Base-by-base conservation (phyloP, 352 stramenopile genomes). In the Blastocystis hominis region DNA sequence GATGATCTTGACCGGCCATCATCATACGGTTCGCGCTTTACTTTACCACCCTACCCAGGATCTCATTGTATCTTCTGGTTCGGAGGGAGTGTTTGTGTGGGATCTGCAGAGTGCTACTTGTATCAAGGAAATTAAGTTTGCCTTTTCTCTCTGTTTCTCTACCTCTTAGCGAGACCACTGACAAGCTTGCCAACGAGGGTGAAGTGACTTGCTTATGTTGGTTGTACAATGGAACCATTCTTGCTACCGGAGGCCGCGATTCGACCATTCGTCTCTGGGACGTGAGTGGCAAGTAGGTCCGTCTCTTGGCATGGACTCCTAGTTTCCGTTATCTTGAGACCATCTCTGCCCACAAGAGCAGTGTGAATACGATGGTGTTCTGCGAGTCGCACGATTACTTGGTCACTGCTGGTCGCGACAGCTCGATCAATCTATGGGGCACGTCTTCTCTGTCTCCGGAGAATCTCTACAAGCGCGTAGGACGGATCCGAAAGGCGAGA, bases 151-250 rank as follows among this genome's bases (percentile, higher is more conserved):
- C 9, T 80, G 17, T 42, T 5, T 30, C 24, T 30, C 24, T 70
- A 6, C 46, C 36, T 15, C 15, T 20, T 75, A 86, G 76, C 44
- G 76, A 86, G 20, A 20, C n/a, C 36, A 86, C 76, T 0, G 42
- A 44, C 2, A 6, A 5, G 4, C 34, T 77, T 20, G 76, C 76
- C 2, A 63, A 86, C n/a, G 76, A 86, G 46, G 76, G 53, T 9
- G 63, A 76, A 44, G 76, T 86, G 15, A 54, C 78, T 10, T 86
- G 76, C 47, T 62, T 86, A 13, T 34, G 7, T 6, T 86, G 76
- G 76, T 38, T 72, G 20, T 86, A 86, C 24, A 66, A 86, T 24
- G 76, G 76, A 30, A 56, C 75, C 17, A 72, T 86, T 86, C n/a
- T 86, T 6, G 55, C 61, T 86, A 30, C 44, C 7, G 75, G 75